phyloP scores from a whole-genome alignment of 2,329 filamentous ascomycete species.

The Calonectria naviculata region DNA sequence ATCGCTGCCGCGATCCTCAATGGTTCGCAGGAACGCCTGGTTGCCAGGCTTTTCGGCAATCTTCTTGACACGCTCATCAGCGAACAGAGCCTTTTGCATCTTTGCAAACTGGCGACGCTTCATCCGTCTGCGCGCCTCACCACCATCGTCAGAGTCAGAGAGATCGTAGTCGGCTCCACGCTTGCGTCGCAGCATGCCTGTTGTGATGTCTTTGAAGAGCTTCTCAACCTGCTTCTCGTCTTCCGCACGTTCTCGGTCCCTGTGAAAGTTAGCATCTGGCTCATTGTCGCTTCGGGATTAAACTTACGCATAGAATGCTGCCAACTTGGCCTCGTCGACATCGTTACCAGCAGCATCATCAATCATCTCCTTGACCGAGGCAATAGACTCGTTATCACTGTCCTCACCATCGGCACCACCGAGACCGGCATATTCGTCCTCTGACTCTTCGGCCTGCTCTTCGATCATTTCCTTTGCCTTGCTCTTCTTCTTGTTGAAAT shows the following conservation, averaged over 20 bases:
- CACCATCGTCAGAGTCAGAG: constrained; percentile 91
- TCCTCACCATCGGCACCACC: constrained; percentile 92
- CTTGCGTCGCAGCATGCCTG: constrained; percentile 86
- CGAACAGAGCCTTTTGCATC: constrained; percentile 88
- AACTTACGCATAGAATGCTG: constrained; percentile 89
- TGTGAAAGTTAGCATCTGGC: constrained; percentile 47
- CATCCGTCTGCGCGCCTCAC: constrained; percentile 79
- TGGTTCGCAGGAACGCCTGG: constrained; percentile 87
- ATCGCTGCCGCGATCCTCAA: constrained; percentile 83
- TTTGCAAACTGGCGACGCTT: constrained; percentile 90
- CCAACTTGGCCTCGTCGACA: constrained; percentile 83
- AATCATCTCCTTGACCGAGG: constrained; percentile 87
- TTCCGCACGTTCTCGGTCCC: constrained; percentile 80
- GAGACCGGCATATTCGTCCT: constrained; percentile 96
- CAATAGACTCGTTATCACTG: constrained; percentile 77
- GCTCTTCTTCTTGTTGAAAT: constrained; percentile 87
- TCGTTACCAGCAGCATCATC: constrained; percentile 83
- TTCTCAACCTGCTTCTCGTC: constrained; percentile 92
- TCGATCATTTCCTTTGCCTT: constrained; percentile 88
- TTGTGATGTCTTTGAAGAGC: constrained; percentile 92
- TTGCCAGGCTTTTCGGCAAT: constrained; percentile 91
- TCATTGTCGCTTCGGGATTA: background rate
- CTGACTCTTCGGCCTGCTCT: constrained; percentile 95
- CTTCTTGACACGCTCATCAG: constrained; percentile 90
- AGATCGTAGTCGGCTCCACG: constrained; percentile 85